A percentile compares a stretch with the other conserved stretches of the same genome.
These are phyloP conservation scores for Stromatinia cepivora DNA, from an alignment of 2,329 filamentous ascomycete genomes.

Conservation along the genomic window DNA sequence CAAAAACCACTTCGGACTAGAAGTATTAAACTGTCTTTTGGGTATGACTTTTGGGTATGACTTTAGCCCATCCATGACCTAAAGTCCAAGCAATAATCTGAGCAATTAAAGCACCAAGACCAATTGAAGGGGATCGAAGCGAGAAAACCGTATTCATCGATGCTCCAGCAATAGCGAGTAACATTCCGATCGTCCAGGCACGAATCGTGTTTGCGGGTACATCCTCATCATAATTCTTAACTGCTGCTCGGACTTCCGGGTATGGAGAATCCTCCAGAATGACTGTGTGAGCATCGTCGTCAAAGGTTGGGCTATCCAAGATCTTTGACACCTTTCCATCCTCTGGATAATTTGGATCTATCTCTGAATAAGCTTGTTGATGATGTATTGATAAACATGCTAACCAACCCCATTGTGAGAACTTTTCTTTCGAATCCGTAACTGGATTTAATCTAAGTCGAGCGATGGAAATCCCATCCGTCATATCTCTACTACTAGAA, in stretches of 20 bases:
- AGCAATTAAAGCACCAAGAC: slow-evolving; percentile 45
- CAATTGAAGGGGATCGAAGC: slow-evolving; percentile 30
- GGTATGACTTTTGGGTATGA: slow-evolving; percentile 37
- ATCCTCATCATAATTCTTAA: slow-evolving; percentile 64
- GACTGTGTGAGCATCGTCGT: neutral
- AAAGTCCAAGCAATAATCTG: slow-evolving; percentile 42
- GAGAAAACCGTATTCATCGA: slow-evolving; percentile 33
- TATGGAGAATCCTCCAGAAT: slow-evolving; percentile 31
- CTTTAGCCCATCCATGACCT: slow-evolving; percentile 55
- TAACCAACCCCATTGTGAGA: slow-evolving; percentile 13
- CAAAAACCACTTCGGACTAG: slow-evolving; percentile 57
- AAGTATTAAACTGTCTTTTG: slow-evolving; percentile 42
- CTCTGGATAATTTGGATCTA: slow-evolving; percentile 7
- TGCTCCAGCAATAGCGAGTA: slow-evolving; percentile 27
- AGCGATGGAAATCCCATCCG: neutral
- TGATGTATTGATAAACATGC: neutral
- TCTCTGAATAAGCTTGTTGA: neutral
- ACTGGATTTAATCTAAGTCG: neutral
- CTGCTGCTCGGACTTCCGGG: slow-evolving; percentile 52
- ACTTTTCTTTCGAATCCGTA: neutral
- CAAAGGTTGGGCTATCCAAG: neutral
- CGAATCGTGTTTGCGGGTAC: slow-evolving; percentile 66
- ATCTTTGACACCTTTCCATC: neutral
- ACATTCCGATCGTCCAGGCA: slow-evolving; percentile 60
- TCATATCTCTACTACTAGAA: neutral